Evolutionary conservation across 257 asterid species (phyloP).

Genomic region (Catharanthus roseus): DNA sequence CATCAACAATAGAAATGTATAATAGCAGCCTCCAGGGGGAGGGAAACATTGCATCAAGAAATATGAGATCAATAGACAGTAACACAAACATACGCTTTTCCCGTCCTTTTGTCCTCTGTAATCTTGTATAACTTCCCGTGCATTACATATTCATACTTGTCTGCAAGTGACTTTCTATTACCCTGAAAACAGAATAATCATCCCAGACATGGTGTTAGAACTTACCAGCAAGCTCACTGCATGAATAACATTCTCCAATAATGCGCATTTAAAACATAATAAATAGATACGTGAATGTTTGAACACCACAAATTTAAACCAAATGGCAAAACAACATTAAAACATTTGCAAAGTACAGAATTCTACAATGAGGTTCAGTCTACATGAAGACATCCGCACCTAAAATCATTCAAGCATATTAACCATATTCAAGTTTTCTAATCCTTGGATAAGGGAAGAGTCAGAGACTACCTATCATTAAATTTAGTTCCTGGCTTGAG

Average conservation of each 20-base stretch:
- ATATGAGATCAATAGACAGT: background rate
- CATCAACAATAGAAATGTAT: too few species aligned
- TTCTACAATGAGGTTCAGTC: background rate
- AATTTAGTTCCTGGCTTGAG: too few species aligned
- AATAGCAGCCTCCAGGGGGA: background rate
- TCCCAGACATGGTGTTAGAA: constrained; percentile 2
- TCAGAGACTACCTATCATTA: too few species aligned
- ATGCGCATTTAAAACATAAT: background rate
- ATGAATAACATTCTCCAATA: background rate
- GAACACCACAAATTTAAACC: background rate
- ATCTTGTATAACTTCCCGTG: constrained; percentile 84
- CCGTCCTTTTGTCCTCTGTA: constrained; percentile 56
- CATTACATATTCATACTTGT: constrained; percentile 86
- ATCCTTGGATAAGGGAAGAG: background rate
- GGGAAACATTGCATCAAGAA: background rate
- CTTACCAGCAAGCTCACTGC: background rate
- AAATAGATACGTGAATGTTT: background rate
- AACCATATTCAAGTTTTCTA: background rate
- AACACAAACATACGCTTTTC: constrained; percentile 58
- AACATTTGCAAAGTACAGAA: background rate
- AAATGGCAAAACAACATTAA: background rate
- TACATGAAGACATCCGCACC: background rate
- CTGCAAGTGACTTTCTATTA: constrained; percentile 72
- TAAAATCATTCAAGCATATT: background rate
- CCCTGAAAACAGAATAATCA: constrained; percentile 41